Percentiles rank a stretch among this genome's conserved stretches.
phyloP scores from a whole-genome alignment of 352 stramenopile genomes.

The Phytophthora tentaculata region DNA sequence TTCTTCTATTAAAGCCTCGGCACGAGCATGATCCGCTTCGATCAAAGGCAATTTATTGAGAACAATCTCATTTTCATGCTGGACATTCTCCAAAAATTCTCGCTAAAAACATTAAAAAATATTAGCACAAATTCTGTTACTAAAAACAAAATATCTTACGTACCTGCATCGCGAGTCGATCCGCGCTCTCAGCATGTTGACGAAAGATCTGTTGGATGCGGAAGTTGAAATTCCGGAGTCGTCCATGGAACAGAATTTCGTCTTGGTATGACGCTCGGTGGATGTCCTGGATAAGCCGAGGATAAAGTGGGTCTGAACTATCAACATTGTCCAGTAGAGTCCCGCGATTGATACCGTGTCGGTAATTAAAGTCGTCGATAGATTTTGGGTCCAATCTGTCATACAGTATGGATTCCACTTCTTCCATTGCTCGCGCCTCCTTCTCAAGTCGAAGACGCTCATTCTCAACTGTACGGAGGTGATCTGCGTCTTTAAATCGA shows the following conservation, averaged over 20 bases:
- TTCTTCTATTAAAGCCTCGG: conserved; percentile 49
- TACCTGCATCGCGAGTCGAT: conserved; percentile 64
- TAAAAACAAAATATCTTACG: background rate
- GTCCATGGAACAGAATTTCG: conserved; percentile 69
- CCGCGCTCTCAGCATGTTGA: conserved; percentile 44
- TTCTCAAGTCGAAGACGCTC: conserved; percentile 78
- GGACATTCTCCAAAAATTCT: conserved; percentile 55
- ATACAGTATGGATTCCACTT: conserved; percentile 62
- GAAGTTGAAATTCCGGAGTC: conserved; percentile 72
- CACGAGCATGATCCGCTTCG: conserved; percentile 58
- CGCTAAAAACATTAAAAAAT: conserved; percentile 35
- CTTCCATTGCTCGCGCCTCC: conserved; percentile 59
- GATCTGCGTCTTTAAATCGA: conserved; percentile 38
- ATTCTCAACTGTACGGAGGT: conserved; percentile 58
- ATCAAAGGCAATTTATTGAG: conserved; percentile 64
- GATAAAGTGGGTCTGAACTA: conserved; percentile 55
- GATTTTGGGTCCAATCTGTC: conserved; percentile 62
- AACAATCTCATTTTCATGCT: conserved; percentile 54
- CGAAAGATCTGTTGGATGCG: conserved; percentile 63
- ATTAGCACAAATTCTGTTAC: background rate
- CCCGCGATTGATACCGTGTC: conserved; percentile 62
- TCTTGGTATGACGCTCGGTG: conserved; percentile 68
- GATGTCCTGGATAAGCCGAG: conserved; percentile 52
- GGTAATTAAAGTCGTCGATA: conserved; percentile 78
- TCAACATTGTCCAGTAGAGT: conserved; percentile 26